A percentile compares a stretch with the other conserved stretches of the same genome.
These are phyloP conservation scores for Thamnidium elegans DNA, from an alignment of 192 early-diverging fungal species.

Conservation along the genomic window DNA sequence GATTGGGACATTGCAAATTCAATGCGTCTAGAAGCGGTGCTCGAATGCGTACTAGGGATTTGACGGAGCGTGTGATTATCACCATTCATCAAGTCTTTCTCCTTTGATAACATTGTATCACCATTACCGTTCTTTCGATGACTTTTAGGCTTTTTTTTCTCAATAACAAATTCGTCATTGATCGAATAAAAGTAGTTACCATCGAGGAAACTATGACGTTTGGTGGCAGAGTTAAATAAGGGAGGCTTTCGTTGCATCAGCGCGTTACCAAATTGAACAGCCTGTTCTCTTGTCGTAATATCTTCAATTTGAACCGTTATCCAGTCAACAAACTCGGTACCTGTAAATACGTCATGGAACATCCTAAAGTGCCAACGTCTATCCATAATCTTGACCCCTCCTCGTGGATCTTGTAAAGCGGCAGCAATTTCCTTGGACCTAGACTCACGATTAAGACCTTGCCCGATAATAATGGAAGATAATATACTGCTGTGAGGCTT, in stretches of 20 bases:
- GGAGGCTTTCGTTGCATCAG: conserved; percentile 65
- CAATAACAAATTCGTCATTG: conserved; percentile 47
- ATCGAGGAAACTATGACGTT: conserved; percentile 75
- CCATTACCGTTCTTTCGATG: conserved; percentile 23
- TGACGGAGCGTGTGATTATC: neutral
- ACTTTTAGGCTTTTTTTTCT: conserved; percentile 19
- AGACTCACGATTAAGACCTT: conserved; percentile 31
- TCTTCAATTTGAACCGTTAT: conserved; percentile 72
- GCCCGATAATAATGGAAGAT: conserved; percentile 22
- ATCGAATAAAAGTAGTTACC: conserved; percentile 88
- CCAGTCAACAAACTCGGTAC: conserved; percentile 89
- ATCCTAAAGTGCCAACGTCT: conserved; percentile 83
- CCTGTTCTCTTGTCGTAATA: conserved; percentile 71
- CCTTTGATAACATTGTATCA: neutral
- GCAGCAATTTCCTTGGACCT: conserved; percentile 54
- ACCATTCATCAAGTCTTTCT: neutral
- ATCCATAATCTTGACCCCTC: conserved; percentile 68
- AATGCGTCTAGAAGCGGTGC: neutral
- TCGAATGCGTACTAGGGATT: neutral
- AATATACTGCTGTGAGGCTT: conserved; percentile 7
- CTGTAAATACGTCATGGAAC: conserved; percentile 72
- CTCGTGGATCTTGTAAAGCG: conserved; percentile 67
- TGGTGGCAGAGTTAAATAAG: conserved; percentile 61
- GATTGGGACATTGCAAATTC: conserved; percentile 59
- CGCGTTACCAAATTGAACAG: conserved; percentile 73